Evolutionary conservation across 2,329 filamentous ascomycete genomes (phyloP), one percentile per base, ranked within the genome.

Genomic region (Alternaria viburni): DNA sequence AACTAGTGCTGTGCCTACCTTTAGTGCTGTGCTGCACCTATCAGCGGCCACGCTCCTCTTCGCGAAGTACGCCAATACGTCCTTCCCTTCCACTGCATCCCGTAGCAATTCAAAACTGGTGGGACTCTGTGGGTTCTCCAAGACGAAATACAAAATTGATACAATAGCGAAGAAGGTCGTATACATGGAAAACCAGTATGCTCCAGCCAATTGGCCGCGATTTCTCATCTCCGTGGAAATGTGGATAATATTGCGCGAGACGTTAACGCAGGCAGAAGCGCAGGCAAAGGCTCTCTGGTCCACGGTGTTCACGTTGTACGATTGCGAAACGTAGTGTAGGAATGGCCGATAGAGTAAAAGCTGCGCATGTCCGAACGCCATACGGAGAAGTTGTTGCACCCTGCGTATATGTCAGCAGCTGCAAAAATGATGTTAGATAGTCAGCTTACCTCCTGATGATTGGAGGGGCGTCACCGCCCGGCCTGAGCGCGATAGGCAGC

Each of bases 11-110:
- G 6, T 81, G 32, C 88, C 79, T 85, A 95, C 93, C 76, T 89
- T 87, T 26, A 99, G 85, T 44, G 92, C 91, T 49, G 85, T 86
- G 1, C 92, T 93, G 73, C 96, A 96, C 65, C 93, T 86, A 76
- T 97, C 93, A 4, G 96, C 96, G 36, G 94, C 93, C 85, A 96
- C 86, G 75, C 93, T 97, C 72, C 91, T 90, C 72, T 91, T 89
- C 3, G 93, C 91, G 61, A 98, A 85, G 15, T 89, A 89, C 54
- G 89, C 88, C 64, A 98, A 87, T 66, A 94, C 92, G 67, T 95
- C 90, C 74, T 92, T 92, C 17, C 95, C 96, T 66, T 93, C 91
- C 64, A 89, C 86, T 0, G 94, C 95, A 80, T 98, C 95, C 57
- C 90, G 90, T 63, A 97, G 83, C 21, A 97, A 91, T 65, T 97